Evolutionary conservation across 1,284 basidiomycete genomes (phyloP), one percentile per base, ranked within the genome.

Genomic region (Boletus smithii): DNA sequence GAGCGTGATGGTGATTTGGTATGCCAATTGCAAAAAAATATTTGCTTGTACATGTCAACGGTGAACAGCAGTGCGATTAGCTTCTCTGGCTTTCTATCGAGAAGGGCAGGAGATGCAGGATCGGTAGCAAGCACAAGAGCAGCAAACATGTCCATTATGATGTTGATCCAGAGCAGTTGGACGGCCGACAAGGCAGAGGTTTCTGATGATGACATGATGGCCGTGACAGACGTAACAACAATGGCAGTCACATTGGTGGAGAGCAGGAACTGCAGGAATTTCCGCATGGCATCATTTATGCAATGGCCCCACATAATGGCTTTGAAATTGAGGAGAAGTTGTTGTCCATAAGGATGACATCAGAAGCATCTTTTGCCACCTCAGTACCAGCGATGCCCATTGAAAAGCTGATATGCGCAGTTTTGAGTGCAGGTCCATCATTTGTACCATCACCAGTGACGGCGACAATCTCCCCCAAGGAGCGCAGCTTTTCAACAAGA

Each of bases 301-400:
- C 93, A 95, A 49, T 95, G 91, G 37, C 95, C 95, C 95, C 95
- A 99, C 79, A 97, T 95, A 62, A 99, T 95, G 47, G 95, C 95
- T 61, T 92, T 88, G 56, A 97, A 65, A 99, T 95, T 14, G 91
- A 94, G 8, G 91, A 76, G 67, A 99, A 98, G 68, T 98, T 97
- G 72, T 97, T 95, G 65, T 94, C 90, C 93, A 98, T 97, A 40
- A 99, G 81, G 59, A 99, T 95, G 62, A 99, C 97, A 64, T 99
- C 97, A 8, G 94, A 97, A 2, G 97, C 97, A 69, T 98, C 95
- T 72, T 99, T 98, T 44, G 97, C 97, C 18, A 99, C 94, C 66
- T 99, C 97, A 2, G 97, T 99, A 31, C 97, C 97, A 33, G 95
- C 86, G 57, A 99, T 93, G 65, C 97, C 97, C 97, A 99, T 99